Conservation (phyloP, 768 basidiomycete genomes). For the Hysterangium stoloniferum region DNA sequence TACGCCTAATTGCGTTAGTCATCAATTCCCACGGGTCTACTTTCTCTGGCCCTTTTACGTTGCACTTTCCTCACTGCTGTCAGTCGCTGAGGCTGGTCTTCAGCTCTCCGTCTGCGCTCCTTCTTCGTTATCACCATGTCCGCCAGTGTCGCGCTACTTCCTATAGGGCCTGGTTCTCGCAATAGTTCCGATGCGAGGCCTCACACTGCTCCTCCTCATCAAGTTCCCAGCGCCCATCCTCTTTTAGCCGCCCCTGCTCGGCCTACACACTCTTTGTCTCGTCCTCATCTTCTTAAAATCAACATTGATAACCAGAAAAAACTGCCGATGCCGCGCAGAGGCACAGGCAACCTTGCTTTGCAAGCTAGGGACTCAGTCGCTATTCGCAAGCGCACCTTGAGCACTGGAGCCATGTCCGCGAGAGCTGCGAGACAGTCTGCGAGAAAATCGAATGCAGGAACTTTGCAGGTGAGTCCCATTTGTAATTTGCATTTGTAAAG, state of each 20-base stretch:
- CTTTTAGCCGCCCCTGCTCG: not conserved
- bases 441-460: not conserved
- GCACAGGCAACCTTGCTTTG: constrained; percentile 4
- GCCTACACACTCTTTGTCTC: constrained; percentile 9
- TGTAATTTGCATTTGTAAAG: not conserved
- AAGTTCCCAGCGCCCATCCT: not conserved
- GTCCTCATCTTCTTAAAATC: not conserved
- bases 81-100: constrained; percentile 13
- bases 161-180: not conserved
- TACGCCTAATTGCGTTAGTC: too few relatives aligned
- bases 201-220: not conserved
- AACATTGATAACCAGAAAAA: constrained; percentile 2
- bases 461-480: constrained; percentile 2
- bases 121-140: constrained; percentile 2
- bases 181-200: constrained; percentile 5
- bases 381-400: constrained; percentile 9
- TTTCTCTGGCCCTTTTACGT: too few relatives aligned
- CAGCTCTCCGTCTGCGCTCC: constrained; percentile 2
- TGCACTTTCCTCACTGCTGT: not conserved
- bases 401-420: constrained; percentile 5
- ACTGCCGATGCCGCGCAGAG: not conserved
- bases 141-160: not conserved
- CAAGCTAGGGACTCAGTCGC: constrained; percentile 10
- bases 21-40: too few relatives aligned
- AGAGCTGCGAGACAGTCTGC: constrained; percentile 5